These are phyloP conservation scores for Rhodomyrtus psidioides DNA, from an alignment of 441 rosid species.

Conservation along the genomic window DNA sequence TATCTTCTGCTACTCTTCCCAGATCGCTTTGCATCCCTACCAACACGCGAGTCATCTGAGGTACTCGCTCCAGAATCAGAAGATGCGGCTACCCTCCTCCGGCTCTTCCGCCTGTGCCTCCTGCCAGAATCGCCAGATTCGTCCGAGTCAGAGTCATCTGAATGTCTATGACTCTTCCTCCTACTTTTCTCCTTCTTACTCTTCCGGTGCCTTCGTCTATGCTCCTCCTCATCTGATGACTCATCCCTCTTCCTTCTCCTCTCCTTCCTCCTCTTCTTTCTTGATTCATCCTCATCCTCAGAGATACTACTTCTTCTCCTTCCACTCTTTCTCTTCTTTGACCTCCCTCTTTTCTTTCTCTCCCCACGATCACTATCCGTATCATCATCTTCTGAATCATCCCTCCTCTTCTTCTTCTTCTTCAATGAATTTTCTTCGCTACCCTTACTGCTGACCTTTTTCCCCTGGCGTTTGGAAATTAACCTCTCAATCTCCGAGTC, in stretches of 20 bases:
- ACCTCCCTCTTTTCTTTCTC: conserved; percentile 39
- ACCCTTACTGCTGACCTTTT: conserved; percentile 30
- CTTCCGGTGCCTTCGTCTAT: not conserved
- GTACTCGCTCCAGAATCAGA: not conserved
- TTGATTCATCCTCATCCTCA: conserved; percentile 51
- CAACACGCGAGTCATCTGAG: not conserved
- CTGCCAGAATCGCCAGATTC: not conserved
- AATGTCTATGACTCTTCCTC: not conserved
- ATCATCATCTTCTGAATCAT: conserved; percentile 28
- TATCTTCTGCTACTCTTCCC: not conserved
- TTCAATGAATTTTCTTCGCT: conserved; percentile 15
- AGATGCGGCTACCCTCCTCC: not conserved
- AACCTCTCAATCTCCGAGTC: conserved; percentile 90
- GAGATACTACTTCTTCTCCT: conserved; percentile 37
- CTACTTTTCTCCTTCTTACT: not conserved
- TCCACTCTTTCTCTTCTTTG: conserved; percentile 1
- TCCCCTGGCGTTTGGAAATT: conserved; percentile 64
- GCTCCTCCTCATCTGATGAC: not conserved
- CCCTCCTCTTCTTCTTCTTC: conserved; percentile 22
- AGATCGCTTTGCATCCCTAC: not conserved
- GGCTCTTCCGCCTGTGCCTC: not conserved
- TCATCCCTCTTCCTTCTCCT: conserved; percentile 24
- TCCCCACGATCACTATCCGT: conserved; percentile 51
- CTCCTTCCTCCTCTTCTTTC: conserved; percentile 6
- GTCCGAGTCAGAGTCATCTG: not conserved